Evolutionary conservation across 495 filamentous ascomycete species (phyloP), one percentile per base, ranked within the genome.

Genomic region (Aspergillus haitiensis): DNA sequence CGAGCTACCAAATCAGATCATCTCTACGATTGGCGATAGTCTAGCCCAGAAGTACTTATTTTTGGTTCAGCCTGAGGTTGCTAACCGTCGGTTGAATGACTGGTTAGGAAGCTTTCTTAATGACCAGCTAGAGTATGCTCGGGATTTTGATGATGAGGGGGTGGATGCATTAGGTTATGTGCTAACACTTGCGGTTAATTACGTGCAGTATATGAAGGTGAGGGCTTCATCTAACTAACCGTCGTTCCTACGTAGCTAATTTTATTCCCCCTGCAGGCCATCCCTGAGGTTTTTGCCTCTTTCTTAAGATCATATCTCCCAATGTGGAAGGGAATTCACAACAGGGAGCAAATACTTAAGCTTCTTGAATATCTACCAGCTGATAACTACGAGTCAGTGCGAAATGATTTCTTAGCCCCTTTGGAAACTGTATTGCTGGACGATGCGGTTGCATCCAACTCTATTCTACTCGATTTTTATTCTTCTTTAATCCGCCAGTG

Each of bases 1-100:
- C 36, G 89, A 93, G 65, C 72, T 91, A 37, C 91, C 91, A 6
- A 91, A 87, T 56, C 91, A 95, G 69, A 78, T 94, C 3, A 85
- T 90, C 27, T 90, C 92, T 7, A 84, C 84, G 9, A 72, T 97
- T 15, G 84, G 81, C 5, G 89, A 96, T 70, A 84, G 83, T 6
- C 78, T 96, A 49, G 81, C 93, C 13, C 92, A 92, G 64, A 93
- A 92, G 63, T 84, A 90, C 48, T 63, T 94, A 18, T 75, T 80
- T 15, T 71, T 95, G 18, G 83, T 80, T 31, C 84, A 88, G 33
- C 81, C 86, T 2, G 81, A 84, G 40, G 72, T 75, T 55, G 81
- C 77, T 13, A 69, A 78, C 46, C 72, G 76, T 31, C 81, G 89
- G 12, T 73, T 90, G 11, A 78, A 86, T 64, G 86, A 86, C 65